Evolutionary conservation across 306 rosid genomes (phyloP).

Genomic region (Quercus alba): DNA sequence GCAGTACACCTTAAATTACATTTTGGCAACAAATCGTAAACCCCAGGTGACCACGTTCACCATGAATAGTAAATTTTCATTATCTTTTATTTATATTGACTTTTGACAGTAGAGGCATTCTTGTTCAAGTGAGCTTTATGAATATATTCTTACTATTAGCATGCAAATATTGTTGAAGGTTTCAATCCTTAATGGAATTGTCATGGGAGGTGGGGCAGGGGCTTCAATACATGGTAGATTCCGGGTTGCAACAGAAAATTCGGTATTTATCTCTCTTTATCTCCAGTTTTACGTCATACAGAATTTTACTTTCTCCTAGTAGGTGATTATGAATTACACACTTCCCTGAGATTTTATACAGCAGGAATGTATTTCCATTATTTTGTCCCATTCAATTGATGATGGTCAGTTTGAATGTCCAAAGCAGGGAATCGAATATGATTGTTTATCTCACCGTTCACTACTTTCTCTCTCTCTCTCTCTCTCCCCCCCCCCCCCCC

Average conservation of each 20-base stretch:
- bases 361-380: not conserved
- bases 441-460: not conserved
- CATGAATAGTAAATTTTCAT: not conserved
- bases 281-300: not conserved
- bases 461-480: too few species aligned
- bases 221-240: constrained; percentile 82
- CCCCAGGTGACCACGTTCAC: constrained; percentile 62
- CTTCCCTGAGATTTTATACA: not conserved
- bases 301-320: not conserved
- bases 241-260: constrained; percentile 80
- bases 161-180: constrained; percentile 49
- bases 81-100: not conserved
- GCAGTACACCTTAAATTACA: constrained; percentile 66
- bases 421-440: too few species aligned
- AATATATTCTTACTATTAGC: constrained; percentile 1
- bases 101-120: not conserved
- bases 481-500: too few species aligned
- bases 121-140: not conserved
- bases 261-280: constrained; percentile 37
- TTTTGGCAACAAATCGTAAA: constrained; percentile 87
- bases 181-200: constrained; percentile 87
- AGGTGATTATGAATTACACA: not conserved
- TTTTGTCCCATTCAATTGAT: not conserved
- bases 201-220: constrained; percentile 42
- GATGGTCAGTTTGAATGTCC: not conserved